These are phyloP conservation scores for Actinomortierella ambigua DNA, from an alignment of 371 early-diverging fungal species.

Conservation along the genomic window DNA sequence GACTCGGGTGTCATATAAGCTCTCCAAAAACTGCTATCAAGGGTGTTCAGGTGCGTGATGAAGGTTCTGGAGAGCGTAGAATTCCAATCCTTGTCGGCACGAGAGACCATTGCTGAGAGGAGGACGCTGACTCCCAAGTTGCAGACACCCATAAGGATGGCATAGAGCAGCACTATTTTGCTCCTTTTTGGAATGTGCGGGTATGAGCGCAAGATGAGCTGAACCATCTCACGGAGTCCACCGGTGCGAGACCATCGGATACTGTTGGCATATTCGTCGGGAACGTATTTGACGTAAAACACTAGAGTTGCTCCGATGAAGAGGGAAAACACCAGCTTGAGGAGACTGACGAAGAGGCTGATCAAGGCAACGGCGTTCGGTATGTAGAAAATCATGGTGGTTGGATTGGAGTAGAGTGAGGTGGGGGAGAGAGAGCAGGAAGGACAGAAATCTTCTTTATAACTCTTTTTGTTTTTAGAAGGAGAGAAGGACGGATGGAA, in stretches of 20 bases:
- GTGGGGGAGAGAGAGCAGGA: neutral
- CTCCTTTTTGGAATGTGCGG: conserved; percentile 1
- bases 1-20: neutral
- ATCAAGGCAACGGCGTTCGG: no score
- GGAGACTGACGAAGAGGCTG: no score
- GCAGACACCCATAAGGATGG: neutral
- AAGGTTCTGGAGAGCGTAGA: neutral
- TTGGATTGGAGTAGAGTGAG: neutral
- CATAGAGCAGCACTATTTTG: neutral
- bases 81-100: neutral
- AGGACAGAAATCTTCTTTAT: neutral
- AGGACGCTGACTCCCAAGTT: neutral
- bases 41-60: no score
- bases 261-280: conserved; percentile 8
- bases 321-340: neutral
- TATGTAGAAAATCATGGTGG: no score
- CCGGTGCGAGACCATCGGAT: conserved; percentile 15
- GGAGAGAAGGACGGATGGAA: no score
- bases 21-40: no score
- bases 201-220: conserved; percentile 4
- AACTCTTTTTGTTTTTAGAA: neutral
- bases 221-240: conserved; percentile 4
- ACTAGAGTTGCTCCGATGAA: neutral
- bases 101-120: conserved; percentile 5
- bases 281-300: conserved; percentile 2